These are phyloP conservation scores for Oryza meridionalis DNA, from an alignment of 176 grass and related monocot genomes.

Conservation along the genomic window DNA sequence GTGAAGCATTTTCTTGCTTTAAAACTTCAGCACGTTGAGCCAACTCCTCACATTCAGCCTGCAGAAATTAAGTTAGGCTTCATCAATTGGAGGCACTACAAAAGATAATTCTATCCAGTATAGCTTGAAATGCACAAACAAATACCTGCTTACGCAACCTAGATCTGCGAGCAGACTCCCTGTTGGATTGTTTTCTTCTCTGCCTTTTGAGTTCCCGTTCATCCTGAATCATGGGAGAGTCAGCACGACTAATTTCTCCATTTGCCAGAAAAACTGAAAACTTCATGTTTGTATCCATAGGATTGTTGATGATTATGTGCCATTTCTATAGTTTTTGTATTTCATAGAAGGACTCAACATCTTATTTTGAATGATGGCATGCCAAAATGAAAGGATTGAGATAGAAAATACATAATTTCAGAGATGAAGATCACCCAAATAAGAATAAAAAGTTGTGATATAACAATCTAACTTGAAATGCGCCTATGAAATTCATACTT, in stretches of 20 bases:
- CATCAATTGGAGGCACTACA: slow-evolving; percentile 15
- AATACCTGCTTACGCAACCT: slow-evolving; percentile 94
- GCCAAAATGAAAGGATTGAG: background rate
- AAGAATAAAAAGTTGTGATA: background rate
- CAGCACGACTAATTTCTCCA: slow-evolving; percentile 28
- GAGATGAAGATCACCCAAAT: background rate
- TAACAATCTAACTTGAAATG: slow-evolving; percentile 24
- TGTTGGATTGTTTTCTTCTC: slow-evolving; percentile 98
- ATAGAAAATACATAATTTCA: background rate
- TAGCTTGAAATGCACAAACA: slow-evolving; percentile 17
- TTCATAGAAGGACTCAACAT: background rate
- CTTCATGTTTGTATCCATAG: background rate
- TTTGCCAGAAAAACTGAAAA: background rate
- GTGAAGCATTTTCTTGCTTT: slow-evolving; percentile 94
- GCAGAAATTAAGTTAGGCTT: slow-evolving; percentile 40
- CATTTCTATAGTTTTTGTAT: slow-evolving; percentile 10
- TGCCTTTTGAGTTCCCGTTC: slow-evolving; percentile 93
- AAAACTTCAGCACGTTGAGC: slow-evolving; percentile 82
- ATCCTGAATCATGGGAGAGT: slow-evolving; percentile 62
- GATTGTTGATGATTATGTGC: slow-evolving; percentile 10
- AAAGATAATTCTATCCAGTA: slow-evolving; percentile 9
- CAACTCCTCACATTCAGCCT: slow-evolving; percentile 99
- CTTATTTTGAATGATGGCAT: slow-evolving; percentile 3
- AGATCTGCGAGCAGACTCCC: slow-evolving; percentile 98
- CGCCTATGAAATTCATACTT: background rate